Evolutionary conservation across 1,284 basidiomycete genomes (phyloP), one percentile per base, ranked within the genome.

Genomic region (Phlebopus sp.): DNA sequence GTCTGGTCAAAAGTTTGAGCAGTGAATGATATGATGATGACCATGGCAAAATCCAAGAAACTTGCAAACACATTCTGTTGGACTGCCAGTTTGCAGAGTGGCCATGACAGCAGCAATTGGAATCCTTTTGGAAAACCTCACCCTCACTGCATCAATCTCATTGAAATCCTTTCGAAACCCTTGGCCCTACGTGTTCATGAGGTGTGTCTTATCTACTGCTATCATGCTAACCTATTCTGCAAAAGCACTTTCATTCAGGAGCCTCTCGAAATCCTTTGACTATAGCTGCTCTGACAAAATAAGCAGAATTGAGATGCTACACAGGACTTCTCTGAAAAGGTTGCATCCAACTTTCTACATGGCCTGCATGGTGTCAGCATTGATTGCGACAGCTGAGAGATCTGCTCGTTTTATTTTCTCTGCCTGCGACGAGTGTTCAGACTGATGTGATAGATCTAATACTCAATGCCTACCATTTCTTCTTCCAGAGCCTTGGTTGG

Each of bases 1-100:
- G n/a, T n/a, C n/a, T n/a, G n/a, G n/a, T n/a, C 55, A 49, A 7
- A 47, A 23, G 27, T 57, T 59, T 10, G 55, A 57, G 3, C 47
- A 44, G 1, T 44, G 48, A 17, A 57, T 42, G 35, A 53, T 23
- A 38, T 57, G 49, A 36, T 42, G 54, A 40, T 25, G 38, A 13
- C 38, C 38, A 9, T 34, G 4, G 15, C 46, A 39, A 13, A 59
- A 49, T 9, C 50, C 52, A 7, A 57, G 41, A 18, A 55, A 48
- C 13, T 37, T 17, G 31, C 34, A 42, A 25, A 59, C 44, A n/a
- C 46, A 43, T 27, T 29, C 5, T 3, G 36, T 46, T 5, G 42
- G 44, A 5, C 23, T n/a, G 13, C 43, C 47, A 4, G 21, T 15
- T 4, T 34, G 43, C 17, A 50, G 34, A 2, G 48, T 50, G 11